A percentile compares a stretch with the other conserved stretches of the same genome.
Evolutionary conservation across 225 moss, liverwort and hornwort genomes (phyloP).

Genomic region (Neckera pumila): DNA sequence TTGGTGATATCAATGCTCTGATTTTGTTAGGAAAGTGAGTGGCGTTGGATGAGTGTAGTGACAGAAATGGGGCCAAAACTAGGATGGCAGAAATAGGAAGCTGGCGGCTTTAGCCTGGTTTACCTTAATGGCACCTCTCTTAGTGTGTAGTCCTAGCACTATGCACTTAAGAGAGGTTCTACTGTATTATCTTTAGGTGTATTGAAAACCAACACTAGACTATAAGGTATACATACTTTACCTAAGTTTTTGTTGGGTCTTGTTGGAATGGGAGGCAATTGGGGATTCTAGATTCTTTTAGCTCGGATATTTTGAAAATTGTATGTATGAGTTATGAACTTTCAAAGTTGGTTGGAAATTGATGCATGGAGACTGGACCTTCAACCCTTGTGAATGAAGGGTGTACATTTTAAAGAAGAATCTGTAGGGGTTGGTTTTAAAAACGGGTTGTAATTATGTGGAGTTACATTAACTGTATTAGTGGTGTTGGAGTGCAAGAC

Average conservation of each 20-base stretch:
- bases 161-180: no score
- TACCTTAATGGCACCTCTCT: no score
- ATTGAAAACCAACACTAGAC: background rate
- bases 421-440: no score
- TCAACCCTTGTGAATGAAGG: background rate
- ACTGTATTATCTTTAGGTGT: background rate
- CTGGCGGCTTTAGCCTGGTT: no score
- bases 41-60: no score
- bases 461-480: background rate
- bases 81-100: no score
- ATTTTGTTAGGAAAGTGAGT: no score
- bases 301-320: background rate
- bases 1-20: no score
- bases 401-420: no score
- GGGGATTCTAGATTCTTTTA: background rate
- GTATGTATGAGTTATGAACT: background rate
- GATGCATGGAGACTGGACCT: background rate
- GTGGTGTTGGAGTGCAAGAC: background rate
- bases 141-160: no score
- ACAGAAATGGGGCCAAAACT: no score
- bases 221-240: background rate
- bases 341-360: background rate
- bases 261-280: background rate
- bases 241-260: background rate
- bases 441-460: background rate